These are phyloP conservation scores for Serendipita sp. DNA, from an alignment of 768 basidiomycete genomes.

Conservation along the genomic window DNA sequence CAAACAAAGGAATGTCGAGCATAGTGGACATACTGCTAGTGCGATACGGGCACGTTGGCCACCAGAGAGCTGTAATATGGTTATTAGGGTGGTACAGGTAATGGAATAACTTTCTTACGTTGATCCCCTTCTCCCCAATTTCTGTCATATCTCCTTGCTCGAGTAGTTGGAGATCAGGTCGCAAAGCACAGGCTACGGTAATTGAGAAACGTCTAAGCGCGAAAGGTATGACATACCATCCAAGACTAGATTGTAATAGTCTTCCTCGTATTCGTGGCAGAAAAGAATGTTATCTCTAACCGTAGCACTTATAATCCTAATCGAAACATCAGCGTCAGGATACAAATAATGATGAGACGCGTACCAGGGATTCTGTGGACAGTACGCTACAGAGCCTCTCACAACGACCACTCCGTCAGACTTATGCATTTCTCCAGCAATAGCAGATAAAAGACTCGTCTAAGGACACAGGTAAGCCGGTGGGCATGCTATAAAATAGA, in stretches of 20 bases:
- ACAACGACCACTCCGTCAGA: constrained; percentile 56
- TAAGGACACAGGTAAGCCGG: constrained; percentile 18
- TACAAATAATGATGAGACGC: constrained; percentile 11
- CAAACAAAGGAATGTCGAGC: constrained; percentile 21
- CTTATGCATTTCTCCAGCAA: constrained; percentile 77
- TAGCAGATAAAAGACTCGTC: constrained; percentile 62
- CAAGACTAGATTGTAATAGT: constrained; percentile 66
- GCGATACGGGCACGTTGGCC: constrained; percentile 74
- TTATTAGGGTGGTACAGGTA: constrained; percentile 12
- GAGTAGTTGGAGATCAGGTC: constrained; percentile 63
- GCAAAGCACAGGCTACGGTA: constrained; percentile 61
- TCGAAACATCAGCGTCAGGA: not conserved
- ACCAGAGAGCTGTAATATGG: constrained; percentile 43
- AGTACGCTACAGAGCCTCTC: constrained; percentile 62
- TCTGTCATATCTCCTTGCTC: constrained; percentile 72
- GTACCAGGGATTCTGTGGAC: constrained; percentile 75
- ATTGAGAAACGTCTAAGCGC: not conserved
- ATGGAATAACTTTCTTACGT: constrained; percentile 25
- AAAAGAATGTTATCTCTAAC: constrained; percentile 87
- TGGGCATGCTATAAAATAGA: constrained; percentile 4
- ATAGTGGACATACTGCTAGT: constrained; percentile 36
- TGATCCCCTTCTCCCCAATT: constrained; percentile 74
- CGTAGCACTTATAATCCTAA: constrained; percentile 70
- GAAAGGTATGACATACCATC: constrained; percentile 35
- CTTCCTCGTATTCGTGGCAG: constrained; percentile 74